Base-by-base conservation (phyloP, 192 early-diverging fungal genomes). In the Linnemannia hyalina region DNA sequence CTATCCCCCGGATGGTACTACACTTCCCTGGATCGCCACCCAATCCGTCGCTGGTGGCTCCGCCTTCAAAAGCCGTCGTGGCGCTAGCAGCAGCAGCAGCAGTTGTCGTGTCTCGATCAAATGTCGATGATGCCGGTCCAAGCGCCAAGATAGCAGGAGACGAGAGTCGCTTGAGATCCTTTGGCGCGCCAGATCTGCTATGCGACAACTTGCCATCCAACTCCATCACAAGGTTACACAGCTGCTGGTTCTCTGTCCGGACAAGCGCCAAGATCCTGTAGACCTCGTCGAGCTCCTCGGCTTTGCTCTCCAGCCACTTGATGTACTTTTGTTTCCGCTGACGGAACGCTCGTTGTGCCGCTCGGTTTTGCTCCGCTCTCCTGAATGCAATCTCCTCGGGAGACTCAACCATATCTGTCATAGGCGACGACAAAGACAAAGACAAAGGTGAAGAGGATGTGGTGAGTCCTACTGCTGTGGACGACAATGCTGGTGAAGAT, bases 281-380 rank as follows among this genome's bases (percentile, higher is more conserved):
- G 3, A 86, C 84, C 42, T 86, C 84, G 15, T 86, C 84, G 76
- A 97, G 89, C 71, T 94, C 93, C 75, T 94, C 92, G 20, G 95
- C 93, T 65, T 93, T 92, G 18, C 90, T 91, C 88, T 98, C 97
- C 2, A 98, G 91, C 52, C 93, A 91, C 79, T 94, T 93, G 41
- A 97, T 92, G 78, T 98, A 96, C 82, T 93, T 90, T 73, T 96
- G 93, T 73, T 94, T 93, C 55, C 97, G 92, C 82, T 97, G 95
- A 54, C 96, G 95, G 86, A 98, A 98, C 9, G 97, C 96, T 6
- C 96, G 91, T 89, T 98, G 97, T 0, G 96, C 97, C 2, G 95
- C 96, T 23, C 97, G 92, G 88, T 98, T 98, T 82, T 98, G 97
- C 23, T 94, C 96, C 0, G 96, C 96, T 80, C 97, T 90, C 86